Percentiles rank a stretch among this genome's conserved stretches.
Conservation (phyloP, 371 early-diverging fungal species). For the Rhizopus microsporus region DNA sequence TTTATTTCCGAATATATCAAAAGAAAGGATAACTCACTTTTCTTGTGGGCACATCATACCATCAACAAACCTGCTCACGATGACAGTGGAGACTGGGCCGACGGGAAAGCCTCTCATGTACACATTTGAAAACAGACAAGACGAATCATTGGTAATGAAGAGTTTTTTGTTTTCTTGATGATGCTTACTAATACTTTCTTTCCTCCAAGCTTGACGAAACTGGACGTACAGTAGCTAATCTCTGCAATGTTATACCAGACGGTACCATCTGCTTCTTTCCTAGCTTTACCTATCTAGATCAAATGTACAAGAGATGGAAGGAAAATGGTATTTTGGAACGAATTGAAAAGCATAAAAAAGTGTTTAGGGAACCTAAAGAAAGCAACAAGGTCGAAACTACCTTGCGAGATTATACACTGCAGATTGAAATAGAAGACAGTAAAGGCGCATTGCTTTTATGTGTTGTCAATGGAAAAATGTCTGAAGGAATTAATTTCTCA, state of each 20-base stretch:
- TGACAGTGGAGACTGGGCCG: conserved; percentile 69
- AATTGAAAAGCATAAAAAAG: conserved; percentile 62
- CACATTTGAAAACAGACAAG: conserved; percentile 65
- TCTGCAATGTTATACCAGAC: conserved; percentile 84
- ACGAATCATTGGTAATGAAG: conserved; percentile 49
- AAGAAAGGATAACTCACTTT: conserved; percentile 57
- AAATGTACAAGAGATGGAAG: conserved; percentile 61
- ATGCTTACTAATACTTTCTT: conserved; percentile 3
- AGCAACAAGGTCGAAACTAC: conserved; percentile 59
- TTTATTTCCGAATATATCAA: conserved; percentile 54
- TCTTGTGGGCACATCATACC: conserved; percentile 85
- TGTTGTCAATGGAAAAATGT: conserved; percentile 97
- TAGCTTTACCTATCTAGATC: conserved; percentile 85
- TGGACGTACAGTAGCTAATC: conserved; percentile 70
- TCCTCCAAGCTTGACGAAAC: conserved; percentile 66
- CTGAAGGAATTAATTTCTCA: conserved; percentile 98
- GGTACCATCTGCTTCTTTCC: conserved; percentile 96
- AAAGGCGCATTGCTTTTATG: conserved; percentile 87
- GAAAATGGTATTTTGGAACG: conserved; percentile 42
- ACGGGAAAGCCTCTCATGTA: conserved; percentile 66
- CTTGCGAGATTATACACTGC: conserved; percentile 59
- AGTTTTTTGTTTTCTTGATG: not conserved
- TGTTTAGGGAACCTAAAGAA: conserved; percentile 74
- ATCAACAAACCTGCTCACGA: conserved; percentile 59
- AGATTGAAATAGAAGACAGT: conserved; percentile 38